Percentiles rank a stretch among this genome's conserved stretches.
These are phyloP conservation scores for Rubroshorea leprosula DNA, from an alignment of 345 rosid species.

Conservation along the genomic window DNA sequence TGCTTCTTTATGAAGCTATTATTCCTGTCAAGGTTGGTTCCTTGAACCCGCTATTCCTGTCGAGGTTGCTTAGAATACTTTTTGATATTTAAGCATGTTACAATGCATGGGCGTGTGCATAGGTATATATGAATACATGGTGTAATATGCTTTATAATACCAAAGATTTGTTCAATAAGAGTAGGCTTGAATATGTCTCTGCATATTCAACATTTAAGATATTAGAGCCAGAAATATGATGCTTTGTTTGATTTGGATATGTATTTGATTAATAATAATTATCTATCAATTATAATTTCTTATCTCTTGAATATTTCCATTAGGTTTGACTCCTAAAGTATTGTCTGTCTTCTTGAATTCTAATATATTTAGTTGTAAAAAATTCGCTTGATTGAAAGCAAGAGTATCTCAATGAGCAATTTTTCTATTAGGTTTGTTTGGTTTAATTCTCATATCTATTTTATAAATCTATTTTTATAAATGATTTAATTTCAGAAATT, in stretches of 20 bases:
- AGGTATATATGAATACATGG: neutral
- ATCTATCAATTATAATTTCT: neutral
- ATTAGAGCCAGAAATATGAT: neutral
- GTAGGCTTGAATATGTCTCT: neutral
- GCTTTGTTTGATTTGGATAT: neutral
- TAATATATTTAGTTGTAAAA: neutral
- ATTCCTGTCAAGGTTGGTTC: constrained; percentile 88
- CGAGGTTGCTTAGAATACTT: neutral
- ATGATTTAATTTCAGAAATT: too few species aligned
- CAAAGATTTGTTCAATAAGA: too few species aligned
- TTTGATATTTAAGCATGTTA: neutral
- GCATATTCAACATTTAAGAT: neutral
- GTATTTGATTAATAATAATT: too few species aligned
- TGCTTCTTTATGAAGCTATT: constrained; percentile 88
- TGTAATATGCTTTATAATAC: neutral
- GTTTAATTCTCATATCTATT: neutral
- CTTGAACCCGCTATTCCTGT: constrained; percentile 9
- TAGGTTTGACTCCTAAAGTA: neutral
- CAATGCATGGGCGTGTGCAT: neutral
- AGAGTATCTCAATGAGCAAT: neutral
- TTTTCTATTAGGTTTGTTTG: neutral
- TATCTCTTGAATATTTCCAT: neutral
- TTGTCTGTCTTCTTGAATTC: neutral
- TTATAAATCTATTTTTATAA: too few species aligned
- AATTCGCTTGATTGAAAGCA: neutral